phyloP scores from a whole-genome alignment of 2,329 filamentous ascomycete species.

The Monosporascus cannonballus region DNA sequence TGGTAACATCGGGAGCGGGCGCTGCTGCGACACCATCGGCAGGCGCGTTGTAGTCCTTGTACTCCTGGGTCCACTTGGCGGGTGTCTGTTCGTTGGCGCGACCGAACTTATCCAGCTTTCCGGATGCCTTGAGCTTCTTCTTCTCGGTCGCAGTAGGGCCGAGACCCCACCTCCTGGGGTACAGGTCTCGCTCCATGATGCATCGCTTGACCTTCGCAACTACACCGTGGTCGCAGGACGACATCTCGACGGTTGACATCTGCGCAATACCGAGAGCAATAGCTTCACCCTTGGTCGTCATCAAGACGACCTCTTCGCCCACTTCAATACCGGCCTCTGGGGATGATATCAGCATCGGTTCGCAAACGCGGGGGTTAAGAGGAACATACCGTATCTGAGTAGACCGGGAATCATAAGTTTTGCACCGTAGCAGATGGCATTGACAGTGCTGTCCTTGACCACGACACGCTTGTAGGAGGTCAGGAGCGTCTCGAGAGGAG shows the following conservation, averaged over 20 bases:
- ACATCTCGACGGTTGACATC: constrained; percentile 97
- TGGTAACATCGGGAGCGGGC: constrained; percentile 37
- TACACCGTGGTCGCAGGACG: constrained; percentile 93
- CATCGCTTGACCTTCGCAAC: constrained; percentile 99
- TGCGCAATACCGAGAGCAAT: constrained; percentile 94
- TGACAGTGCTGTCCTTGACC: constrained; percentile 94
- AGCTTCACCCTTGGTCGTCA: constrained; percentile 98
- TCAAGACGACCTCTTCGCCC: constrained; percentile 93
- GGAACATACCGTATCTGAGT: constrained; percentile 70
- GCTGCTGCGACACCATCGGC: constrained; percentile 37
- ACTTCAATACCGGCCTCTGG: constrained; percentile 84
- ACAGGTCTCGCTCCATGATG: constrained; percentile 99
- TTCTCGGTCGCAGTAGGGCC: constrained; percentile 91
- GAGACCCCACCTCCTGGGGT: constrained; percentile 93
- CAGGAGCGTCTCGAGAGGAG: constrained; percentile 86
- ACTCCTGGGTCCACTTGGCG: constrained; percentile 84
- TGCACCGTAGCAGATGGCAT: constrained; percentile 96
- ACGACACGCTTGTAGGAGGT: constrained; percentile 94
- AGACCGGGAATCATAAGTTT: constrained; percentile 99
- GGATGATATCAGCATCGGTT: constrained; percentile 3
- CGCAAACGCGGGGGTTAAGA: not conserved
- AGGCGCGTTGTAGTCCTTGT: constrained; percentile 78
- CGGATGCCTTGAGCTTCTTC: constrained; percentile 99
- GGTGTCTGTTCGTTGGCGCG: constrained; percentile 89
- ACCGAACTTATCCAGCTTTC: constrained; percentile 97